Conservation (phyloP, 2,329 filamentous ascomycete genomes). For the Cladosporium sp. region DNA sequence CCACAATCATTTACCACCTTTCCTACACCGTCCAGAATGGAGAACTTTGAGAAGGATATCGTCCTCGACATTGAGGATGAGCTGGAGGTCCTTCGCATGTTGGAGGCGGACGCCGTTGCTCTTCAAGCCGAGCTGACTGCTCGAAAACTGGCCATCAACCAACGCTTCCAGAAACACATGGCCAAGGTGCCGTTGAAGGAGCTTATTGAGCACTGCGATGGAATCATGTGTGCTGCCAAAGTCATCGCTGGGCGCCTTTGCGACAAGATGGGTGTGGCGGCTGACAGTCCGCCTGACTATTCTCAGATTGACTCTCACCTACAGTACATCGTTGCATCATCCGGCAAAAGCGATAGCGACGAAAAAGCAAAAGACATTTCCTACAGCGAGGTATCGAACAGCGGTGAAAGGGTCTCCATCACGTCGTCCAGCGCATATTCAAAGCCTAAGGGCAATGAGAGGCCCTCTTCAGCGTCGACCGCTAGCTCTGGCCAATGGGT, state of each 20-base stretch:
- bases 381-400: neutral
- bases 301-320: conserved; percentile 15
- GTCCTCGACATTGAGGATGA: conserved; percentile 31
- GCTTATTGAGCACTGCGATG: conserved; percentile 38
- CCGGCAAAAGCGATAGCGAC: conserved; percentile 12
- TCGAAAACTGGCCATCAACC: conserved; percentile 31
- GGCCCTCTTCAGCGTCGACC: neutral
- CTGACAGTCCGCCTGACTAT: conserved; percentile 17
- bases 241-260: conserved; percentile 29
- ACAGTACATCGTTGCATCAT: conserved; percentile 19
- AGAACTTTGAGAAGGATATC: conserved; percentile 2
- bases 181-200: conserved; percentile 33
- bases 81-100: conserved; percentile 33
- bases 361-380: conserved; percentile 10
- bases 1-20: conserved; percentile 7
- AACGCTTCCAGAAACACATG: conserved; percentile 33
- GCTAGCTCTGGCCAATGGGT: neutral
- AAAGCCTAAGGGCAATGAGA: neutral
- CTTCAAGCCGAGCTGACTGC: conserved; percentile 22
- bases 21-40: neutral
- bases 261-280: conserved; percentile 24
- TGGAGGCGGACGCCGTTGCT: conserved; percentile 24
- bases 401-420: too few relatives aligned
- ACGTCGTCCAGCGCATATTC: neutral
- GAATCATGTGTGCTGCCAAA: conserved; percentile 37